Base-by-base conservation (phyloP, 306 rosid genomes). In the Fragaria iinumae region DNA sequence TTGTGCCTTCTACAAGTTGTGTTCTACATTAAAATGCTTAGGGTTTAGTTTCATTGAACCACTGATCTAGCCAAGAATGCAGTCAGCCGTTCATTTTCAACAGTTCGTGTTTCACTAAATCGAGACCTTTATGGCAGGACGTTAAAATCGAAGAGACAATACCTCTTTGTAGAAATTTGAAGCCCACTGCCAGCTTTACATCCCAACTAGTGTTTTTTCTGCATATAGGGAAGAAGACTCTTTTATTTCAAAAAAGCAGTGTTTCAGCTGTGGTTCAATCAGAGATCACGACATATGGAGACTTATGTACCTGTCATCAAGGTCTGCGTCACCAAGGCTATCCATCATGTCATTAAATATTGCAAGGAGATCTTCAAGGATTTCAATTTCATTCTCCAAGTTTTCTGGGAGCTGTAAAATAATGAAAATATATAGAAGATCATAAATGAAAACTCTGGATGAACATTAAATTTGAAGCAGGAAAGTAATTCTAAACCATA, bases 351-450 rank as follows among this genome's bases (percentile, higher is more conserved):
- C 78, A 63, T 84, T 85, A 72, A 87, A 95, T 76, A 82, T 73
- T 55, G 6, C 29, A 25, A 27, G 77, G 41, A 90, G 85, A 76
- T 86, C 62, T 69, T 84, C 82, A 57, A 95, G 96, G 75, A 95
- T 59, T 83, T 77, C 85, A 47, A 86, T 62, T 89, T 92, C 98
- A 84, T 69, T 84, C 79, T 92, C 93, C 88, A 95, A 81, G 86
- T 79, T 86, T 75, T 36, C 91, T 66, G 79, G 96, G 77, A 88
- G 78, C 98, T 90, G 82, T 10, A 60, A 71, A 65, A 70, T 50
- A 12, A 67, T 68, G 81, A 84, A 71, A 17, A 47, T 62, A 29
- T 62, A 11, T 62, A 29, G 10, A 45, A 60, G 5, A 23, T 67
- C 48, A 21, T 25, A 76, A 20, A 36, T 47, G 25, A 32, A 66